Conservation (phyloP, 1,284 basidiomycete species). For the Fomitopsis pinicola region DNA sequence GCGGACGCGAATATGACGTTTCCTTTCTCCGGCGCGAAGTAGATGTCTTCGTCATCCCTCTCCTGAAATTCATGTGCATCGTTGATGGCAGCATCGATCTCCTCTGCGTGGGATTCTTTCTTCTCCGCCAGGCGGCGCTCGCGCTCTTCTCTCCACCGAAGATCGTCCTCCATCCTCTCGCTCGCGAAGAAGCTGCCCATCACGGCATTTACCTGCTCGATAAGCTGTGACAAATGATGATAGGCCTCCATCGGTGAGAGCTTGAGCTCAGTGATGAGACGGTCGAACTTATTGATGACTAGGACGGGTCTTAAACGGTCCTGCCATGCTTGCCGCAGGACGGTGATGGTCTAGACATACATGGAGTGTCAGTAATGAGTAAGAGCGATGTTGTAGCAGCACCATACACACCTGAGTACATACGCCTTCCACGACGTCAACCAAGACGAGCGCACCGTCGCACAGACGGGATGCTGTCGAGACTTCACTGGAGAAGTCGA, state of each 20-base stretch:
- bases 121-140: slow-evolving; percentile 77
- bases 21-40: slow-evolving; percentile 94
- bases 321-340: slow-evolving; percentile 92
- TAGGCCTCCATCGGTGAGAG: slow-evolving; percentile 92
- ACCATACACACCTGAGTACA: slow-evolving; percentile 80
- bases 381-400: background rate
- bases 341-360: slow-evolving; percentile 78
- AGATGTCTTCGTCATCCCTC: slow-evolving; percentile 96
- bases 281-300: slow-evolving; percentile 97
- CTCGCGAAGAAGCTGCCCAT: slow-evolving; percentile 96
- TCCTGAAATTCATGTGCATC: slow-evolving; percentile 76
- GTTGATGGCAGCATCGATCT: slow-evolving; percentile 55
- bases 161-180: slow-evolving; percentile 96
- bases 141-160: slow-evolving; percentile 89
- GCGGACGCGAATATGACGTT: slow-evolving; percentile 98
- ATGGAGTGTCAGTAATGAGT: background rate
- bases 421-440: slow-evolving; percentile 98
- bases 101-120: slow-evolving; percentile 65
- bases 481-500: slow-evolving; percentile 97
- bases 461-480: slow-evolving; percentile 92
- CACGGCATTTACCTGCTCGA: slow-evolving; percentile 98
- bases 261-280: slow-evolving; percentile 92
- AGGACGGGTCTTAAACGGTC: slow-evolving; percentile 89
- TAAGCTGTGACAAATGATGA: slow-evolving; percentile 87
- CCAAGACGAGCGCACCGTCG: slow-evolving; percentile 94